Base-by-base conservation (phyloP, 2,329 filamentous ascomycete genomes). In the Davidsoniella australis region DNA sequence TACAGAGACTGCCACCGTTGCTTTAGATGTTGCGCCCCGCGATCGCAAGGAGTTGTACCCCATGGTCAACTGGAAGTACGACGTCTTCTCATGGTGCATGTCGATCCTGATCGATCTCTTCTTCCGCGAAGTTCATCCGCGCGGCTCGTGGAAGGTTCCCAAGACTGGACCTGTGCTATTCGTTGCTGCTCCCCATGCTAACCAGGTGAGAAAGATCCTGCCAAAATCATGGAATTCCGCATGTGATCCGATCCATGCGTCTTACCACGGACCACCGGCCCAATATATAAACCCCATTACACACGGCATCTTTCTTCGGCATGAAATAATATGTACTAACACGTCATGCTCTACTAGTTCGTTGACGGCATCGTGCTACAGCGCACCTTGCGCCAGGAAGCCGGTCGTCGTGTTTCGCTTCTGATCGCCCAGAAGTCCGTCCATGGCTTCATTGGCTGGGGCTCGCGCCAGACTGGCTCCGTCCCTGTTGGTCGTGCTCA, bases 381-480 rank as follows among this genome's bases (percentile, higher is more conserved):
- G 76, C 82, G 88, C 56, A 86, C 87, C 12, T 76, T 96, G 51
- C 83, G 85, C 56, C 81, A 77, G 60, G 88, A 95, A 67, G 82
- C 87, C 49, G 80, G 82, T 56, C 84, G 91, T 56, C 85, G 91
- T 48, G 85, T 94, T 52, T 86, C 87, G 47, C 88, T 94, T 60
- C 76, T 98, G 45, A 91, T 94, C 54, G 91, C 91, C 18, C 88
- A 93, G 58, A 96, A 95, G 63, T 95, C 88, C 2, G 93, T 96
- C 66, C 79, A 85, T 58, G 80, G 89, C 61, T 94, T 96, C 61
- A 87, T 98, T 58, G 91, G 91, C 40, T 82, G 82, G 69, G 75
- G 85, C 56, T 88, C 91, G 23, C 76, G 84, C 47, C 77, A 85
- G 62, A 84, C 88, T 46, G 89, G 91, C 37, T 83, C 86, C 5